Percentiles rank a stretch among this genome's conserved stretches.
Conservation (phyloP, 169 alveolate species). For the Besnoitia besnoiti region DNA sequence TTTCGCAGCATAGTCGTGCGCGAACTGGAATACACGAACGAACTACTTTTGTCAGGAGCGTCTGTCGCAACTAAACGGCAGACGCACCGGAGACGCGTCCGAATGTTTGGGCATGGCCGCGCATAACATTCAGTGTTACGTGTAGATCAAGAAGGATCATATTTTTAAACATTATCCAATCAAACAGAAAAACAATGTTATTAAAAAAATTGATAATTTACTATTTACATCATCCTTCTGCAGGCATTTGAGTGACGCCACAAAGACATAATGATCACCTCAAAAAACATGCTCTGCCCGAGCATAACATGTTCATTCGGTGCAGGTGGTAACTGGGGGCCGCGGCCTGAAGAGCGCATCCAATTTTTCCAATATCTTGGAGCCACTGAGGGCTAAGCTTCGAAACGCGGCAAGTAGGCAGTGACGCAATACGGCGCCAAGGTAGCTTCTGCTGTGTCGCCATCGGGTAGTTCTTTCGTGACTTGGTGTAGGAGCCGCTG, state of each 20-base stretch:
- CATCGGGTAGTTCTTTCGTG: no score
- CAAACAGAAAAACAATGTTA: no score
- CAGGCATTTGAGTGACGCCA: not conserved
- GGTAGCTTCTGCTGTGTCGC: no score
- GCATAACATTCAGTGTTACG: no score
- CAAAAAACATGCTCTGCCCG: not conserved
- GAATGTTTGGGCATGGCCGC: not conserved
- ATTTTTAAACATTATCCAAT: not conserved
- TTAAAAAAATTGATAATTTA: no score
- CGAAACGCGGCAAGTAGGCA: constrained; percentile 73
- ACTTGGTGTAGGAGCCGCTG: no score
- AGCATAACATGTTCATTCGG: not conserved
- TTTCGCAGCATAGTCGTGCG: no score
- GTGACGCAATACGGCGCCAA: no score
- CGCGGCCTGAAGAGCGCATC: constrained; percentile 82
- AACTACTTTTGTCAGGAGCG: not conserved
- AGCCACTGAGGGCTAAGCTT: constrained; percentile 78
- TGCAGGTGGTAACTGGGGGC: constrained; percentile 82
- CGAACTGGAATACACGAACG: no score
- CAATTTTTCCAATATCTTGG: constrained; percentile 75
- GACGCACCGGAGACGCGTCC: not conserved
- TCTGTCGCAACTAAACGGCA: not conserved
- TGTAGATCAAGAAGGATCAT: not conserved
- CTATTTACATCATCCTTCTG: not conserved
- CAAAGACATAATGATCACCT: not conserved